These are phyloP conservation scores for Camellia japonica DNA, from an alignment of 148 eudicot genomes.

Conservation along the genomic window DNA sequence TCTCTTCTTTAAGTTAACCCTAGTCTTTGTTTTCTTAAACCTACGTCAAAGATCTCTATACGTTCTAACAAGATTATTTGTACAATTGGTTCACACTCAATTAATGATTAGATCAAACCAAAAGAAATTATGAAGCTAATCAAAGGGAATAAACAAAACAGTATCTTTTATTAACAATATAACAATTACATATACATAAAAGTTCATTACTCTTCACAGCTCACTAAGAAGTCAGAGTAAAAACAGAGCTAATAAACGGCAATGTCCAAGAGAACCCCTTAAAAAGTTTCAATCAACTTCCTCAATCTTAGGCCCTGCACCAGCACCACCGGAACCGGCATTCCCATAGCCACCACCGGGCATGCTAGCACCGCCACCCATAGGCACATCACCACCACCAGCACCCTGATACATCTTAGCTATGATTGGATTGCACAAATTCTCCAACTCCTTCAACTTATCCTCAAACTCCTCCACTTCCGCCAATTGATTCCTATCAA, in stretches of 20 bases:
- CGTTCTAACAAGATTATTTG: too few relatives aligned
- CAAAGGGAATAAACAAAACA: neutral
- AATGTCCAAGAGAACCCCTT: neutral
- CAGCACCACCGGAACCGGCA: neutral
- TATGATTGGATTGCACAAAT: neutral
- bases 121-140: neutral
- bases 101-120: too few relatives aligned
- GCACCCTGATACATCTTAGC: slow-evolving; percentile 17
- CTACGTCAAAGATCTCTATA: too few relatives aligned
- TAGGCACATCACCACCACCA: slow-evolving; percentile 7
- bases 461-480: slow-evolving; percentile 20
- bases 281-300: slow-evolving; percentile 4
- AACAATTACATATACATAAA: neutral
- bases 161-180: neutral
- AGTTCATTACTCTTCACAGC: neutral
- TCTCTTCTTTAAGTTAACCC: too few relatives aligned
- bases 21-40: too few relatives aligned
- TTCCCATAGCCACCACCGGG: neutral
- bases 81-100: too few relatives aligned
- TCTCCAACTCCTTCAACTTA: slow-evolving; percentile 13
- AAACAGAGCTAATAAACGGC: neutral
- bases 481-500: slow-evolving; percentile 12
- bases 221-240: neutral
- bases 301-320: slow-evolving; percentile 17
- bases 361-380: slow-evolving; percentile 5